Conservation (phyloP, 495 filamentous ascomycete species). For the Penicillium pancosmium region DNA sequence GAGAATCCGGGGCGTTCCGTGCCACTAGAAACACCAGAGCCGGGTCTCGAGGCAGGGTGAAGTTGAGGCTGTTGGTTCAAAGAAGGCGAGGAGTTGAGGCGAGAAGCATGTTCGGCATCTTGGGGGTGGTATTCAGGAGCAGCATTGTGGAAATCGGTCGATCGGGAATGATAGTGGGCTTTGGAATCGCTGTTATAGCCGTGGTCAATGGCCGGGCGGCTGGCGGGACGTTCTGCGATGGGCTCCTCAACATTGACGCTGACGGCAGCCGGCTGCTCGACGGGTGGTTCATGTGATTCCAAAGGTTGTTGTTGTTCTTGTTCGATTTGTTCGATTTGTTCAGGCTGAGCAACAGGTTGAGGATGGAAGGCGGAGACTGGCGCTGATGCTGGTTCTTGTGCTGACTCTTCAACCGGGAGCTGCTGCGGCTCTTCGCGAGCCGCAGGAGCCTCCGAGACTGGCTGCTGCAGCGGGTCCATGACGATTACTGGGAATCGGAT, state of each 20-base stretch:
- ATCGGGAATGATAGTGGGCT: slow-evolving; percentile 46
- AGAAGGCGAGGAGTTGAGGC: slow-evolving; percentile 41
- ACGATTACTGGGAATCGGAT: neutral
- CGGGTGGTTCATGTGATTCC: slow-evolving; percentile 13
- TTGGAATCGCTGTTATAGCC: slow-evolving; percentile 51
- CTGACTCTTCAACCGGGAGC: slow-evolving; percentile 27
- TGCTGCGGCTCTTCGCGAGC: slow-evolving; percentile 34
- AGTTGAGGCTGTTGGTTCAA: slow-evolving; percentile 45
- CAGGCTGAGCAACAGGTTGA: slow-evolving; percentile 15
- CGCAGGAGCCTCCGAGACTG: slow-evolving; percentile 25
- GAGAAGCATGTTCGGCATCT: slow-evolving; percentile 45
- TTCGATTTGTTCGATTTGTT: slow-evolving; percentile 12
- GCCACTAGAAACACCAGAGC: slow-evolving; percentile 52
- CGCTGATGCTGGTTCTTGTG: slow-evolving; percentile 7
- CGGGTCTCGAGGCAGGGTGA: slow-evolving; percentile 50
- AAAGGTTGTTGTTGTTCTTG: slow-evolving; percentile 11
- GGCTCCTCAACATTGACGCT: slow-evolving; percentile 37
- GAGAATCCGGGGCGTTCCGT: slow-evolving; percentile 44
- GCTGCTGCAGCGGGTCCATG: slow-evolving; percentile 38
- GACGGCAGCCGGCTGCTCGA: slow-evolving; percentile 24
- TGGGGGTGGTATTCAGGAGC: slow-evolving; percentile 43
- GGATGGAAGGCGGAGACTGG: neutral
- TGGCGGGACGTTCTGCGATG: slow-evolving; percentile 36
- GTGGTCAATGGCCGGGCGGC: slow-evolving; percentile 31
- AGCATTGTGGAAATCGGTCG: slow-evolving; percentile 47